Conservation (phyloP, 768 basidiomycete species). For the Auricularia sp. region DNA sequence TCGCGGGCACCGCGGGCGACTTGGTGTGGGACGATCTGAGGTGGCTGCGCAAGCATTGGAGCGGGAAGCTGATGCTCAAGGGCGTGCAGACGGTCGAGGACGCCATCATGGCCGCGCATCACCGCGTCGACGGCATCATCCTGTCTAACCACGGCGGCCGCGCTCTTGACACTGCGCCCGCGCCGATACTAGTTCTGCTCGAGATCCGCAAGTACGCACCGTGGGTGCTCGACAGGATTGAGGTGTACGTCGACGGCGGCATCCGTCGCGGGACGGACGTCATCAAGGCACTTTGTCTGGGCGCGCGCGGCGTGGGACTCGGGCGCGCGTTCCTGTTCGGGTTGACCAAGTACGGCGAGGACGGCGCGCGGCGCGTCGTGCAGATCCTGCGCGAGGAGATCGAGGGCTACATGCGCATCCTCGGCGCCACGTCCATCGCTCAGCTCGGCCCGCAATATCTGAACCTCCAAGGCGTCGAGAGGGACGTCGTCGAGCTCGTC, state of each 20-base stretch:
- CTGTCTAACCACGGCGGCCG: constrained; percentile 86
- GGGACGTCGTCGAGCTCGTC: neutral
- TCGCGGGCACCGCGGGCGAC: constrained; percentile 45
- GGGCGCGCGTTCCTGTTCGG: constrained; percentile 80
- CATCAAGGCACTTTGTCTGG: constrained; percentile 82
- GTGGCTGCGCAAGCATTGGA: constrained; percentile 35
- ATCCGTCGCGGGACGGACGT: constrained; percentile 78
- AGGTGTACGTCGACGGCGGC: constrained; percentile 88
- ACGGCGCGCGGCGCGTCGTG: constrained; percentile 13
- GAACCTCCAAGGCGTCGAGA: neutral
- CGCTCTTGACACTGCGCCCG: constrained; percentile 19
- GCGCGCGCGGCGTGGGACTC: constrained; percentile 78
- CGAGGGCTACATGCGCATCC: constrained; percentile 58
- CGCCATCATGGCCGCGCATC: constrained; percentile 72
- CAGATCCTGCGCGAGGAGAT: constrained; percentile 67
- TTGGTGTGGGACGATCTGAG: constrained; percentile 55
- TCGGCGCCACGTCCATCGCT: constrained; percentile 56
- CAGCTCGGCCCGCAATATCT: constrained; percentile 45
- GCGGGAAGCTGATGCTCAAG: constrained; percentile 34
- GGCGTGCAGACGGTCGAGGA: constrained; percentile 51
- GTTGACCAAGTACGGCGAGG: constrained; percentile 27
- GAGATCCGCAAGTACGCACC: constrained; percentile 62
- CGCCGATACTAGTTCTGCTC: constrained; percentile 50
- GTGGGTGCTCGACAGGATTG: constrained; percentile 59
- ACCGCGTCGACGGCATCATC: constrained; percentile 80